Base-by-base conservation (phyloP, 768 basidiomycete species). In the Leccinum uliginosum region DNA sequence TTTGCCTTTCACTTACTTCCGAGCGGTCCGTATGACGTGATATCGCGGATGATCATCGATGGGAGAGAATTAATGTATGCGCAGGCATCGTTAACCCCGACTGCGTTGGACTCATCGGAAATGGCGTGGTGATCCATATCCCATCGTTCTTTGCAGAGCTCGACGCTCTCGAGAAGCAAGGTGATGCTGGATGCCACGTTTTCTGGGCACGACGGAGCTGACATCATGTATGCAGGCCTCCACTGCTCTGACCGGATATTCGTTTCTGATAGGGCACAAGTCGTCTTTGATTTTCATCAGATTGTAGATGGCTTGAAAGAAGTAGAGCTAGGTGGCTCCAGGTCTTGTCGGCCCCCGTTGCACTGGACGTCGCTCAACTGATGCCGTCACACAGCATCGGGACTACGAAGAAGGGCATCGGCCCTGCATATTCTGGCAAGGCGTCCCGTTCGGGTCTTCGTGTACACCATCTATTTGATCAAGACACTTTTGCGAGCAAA, bases 241-340 rank as follows among this genome's bases (percentile, higher is more conserved):
- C 80, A 89, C 66, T 96, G 92, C 74, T 82, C 83, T 11, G 81
- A 82, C 56, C 86, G 97, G 32, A 74, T 99, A 19, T 89, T 97
- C 71, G 80, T 99, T 63, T 98, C 96, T 24, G 94, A 98, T 75
- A 87, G 97, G 60, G 93, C 97, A 4, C 93, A 96, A 61, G 86
- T 99, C 59, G 97, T 99, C 32, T 94, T 99, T 67, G 97, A 98
- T 71, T 98, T 99, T 73, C 97, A 99, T 74, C 97, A 99, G 77
- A 98, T 98, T 67, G 97, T 98, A 27, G 97, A 99, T 69, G 97
- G 97, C 6, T 76, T 99, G 67, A 99, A 98, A 72, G 97, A 99
- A 72, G 92, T 93, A 38, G 97, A 98, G 71, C 83, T 98, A 23
- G 97, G 97, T 23, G 91, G 92, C 9, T 87, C 85, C 1, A 91